These are phyloP conservation scores for Suillus fuscotomentosus DNA, from an alignment of 768 basidiomycete genomes.

Conservation along the genomic window DNA sequence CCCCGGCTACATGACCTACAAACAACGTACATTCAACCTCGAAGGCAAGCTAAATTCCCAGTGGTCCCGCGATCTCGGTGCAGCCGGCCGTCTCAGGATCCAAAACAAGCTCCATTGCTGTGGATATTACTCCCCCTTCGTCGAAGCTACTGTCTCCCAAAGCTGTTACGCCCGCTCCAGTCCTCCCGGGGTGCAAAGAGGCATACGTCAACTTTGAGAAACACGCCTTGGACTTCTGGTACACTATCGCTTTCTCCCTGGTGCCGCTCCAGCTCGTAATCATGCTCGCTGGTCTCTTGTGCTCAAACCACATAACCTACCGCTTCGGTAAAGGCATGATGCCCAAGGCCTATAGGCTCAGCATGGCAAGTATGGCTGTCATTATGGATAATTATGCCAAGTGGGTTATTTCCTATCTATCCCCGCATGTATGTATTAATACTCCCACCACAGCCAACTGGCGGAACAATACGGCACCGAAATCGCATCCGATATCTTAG, in stretches of 20 bases:
- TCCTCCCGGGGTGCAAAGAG: conserved; percentile 73
- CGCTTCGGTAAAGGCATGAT: conserved; percentile 73
- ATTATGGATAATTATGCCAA: conserved; percentile 85
- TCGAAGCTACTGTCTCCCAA: conserved; percentile 73
- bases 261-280: conserved; percentile 66
- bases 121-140: conserved; percentile 77
- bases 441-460: conserved; percentile 48
- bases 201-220: conserved; percentile 59
- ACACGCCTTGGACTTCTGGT: conserved; percentile 59
- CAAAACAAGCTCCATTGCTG: conserved; percentile 80
- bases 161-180: conserved; percentile 73
- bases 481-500: conserved; percentile 57
- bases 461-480: conserved; percentile 71
- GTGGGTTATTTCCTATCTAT: conserved; percentile 36
- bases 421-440: neutral
- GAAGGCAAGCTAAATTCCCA: conserved; percentile 79
- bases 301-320: conserved; percentile 83
- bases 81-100: conserved; percentile 59
- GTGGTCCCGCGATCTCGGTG: conserved; percentile 65
- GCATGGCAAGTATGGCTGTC: conserved; percentile 70
- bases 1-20: conserved; percentile 81
- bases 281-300: conserved; percentile 64
- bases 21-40: conserved; percentile 70
- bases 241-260: conserved; percentile 58
- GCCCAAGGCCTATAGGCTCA: conserved; percentile 69